Percentiles rank a stretch among this genome's conserved stretches.
Evolutionary conservation across 2,329 filamentous ascomycete species (phyloP).

Genomic region (Biscogniauxia mediterranea): DNA sequence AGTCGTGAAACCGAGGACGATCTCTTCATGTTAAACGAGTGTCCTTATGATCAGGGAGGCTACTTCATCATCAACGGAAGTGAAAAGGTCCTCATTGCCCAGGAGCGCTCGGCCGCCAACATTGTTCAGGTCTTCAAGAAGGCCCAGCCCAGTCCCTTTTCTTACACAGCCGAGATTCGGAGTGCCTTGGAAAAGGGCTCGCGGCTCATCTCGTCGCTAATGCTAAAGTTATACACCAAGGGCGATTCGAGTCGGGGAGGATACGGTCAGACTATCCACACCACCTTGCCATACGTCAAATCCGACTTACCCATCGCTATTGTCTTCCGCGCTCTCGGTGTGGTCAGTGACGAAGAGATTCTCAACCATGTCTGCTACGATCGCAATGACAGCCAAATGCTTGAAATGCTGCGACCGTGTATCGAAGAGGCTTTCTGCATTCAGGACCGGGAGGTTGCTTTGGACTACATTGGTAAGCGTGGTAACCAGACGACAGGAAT

Average conservation of each 20-base stretch:
- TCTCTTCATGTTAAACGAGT: slow-evolving; percentile 90
- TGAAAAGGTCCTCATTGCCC: slow-evolving; percentile 96
- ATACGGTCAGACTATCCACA: slow-evolving; percentile 85
- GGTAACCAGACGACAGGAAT: slow-evolving; percentile 70
- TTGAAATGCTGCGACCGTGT: slow-evolving; percentile 95
- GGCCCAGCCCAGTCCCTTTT: slow-evolving; percentile 85
- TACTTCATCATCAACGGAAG: slow-evolving; percentile 99
- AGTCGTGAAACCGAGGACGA: slow-evolving; percentile 80
- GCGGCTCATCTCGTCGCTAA: slow-evolving; percentile 86
- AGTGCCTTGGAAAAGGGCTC: slow-evolving; percentile 97
- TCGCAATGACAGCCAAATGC: slow-evolving; percentile 90
- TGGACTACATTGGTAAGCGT: slow-evolving; percentile 94
- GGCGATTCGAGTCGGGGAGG: slow-evolving; percentile 75
- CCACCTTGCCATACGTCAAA: slow-evolving; percentile 91
- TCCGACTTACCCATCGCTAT: slow-evolving; percentile 90
- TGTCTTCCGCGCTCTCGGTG: slow-evolving; percentile 90
- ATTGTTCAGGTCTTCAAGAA: slow-evolving; percentile 99
- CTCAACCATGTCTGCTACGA: slow-evolving; percentile 98
- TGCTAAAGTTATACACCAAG: slow-evolving; percentile 86
- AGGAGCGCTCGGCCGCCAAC: slow-evolving; percentile 95
- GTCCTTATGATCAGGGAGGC: slow-evolving; percentile 95
- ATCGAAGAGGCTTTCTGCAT: slow-evolving; percentile 97
- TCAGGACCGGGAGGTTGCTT: slow-evolving; percentile 88
- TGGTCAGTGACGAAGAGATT: slow-evolving; percentile 97
- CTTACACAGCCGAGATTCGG: slow-evolving; percentile 92